These are phyloP conservation scores for Ascochyta lentis DNA, from an alignment of 2,329 filamentous ascomycete genomes.

Conservation along the genomic window DNA sequence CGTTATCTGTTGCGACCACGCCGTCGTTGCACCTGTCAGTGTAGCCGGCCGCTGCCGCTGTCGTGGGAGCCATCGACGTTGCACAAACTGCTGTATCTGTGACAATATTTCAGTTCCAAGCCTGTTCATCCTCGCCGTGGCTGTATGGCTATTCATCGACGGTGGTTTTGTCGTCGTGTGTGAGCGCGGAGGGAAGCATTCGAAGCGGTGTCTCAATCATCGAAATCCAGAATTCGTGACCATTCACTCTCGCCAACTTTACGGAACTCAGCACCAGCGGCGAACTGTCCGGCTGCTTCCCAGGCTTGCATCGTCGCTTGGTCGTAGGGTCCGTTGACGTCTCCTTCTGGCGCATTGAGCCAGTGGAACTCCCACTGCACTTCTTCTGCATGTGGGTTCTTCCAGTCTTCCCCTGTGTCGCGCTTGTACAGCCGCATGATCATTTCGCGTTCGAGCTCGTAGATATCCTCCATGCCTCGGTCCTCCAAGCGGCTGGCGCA, in stretches of 20 bases:
- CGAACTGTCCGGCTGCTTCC: constrained; percentile 92
- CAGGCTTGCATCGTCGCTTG: constrained; percentile 85
- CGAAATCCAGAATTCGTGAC: constrained; percentile 50
- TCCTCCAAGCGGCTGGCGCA: constrained; percentile 87
- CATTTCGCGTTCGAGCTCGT: constrained; percentile 84
- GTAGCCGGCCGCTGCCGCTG: constrained; percentile 15
- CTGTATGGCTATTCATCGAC: not conserved
- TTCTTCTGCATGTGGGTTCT: constrained; percentile 55
- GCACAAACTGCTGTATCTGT: constrained; percentile 10
- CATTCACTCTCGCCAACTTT: constrained; percentile 52
- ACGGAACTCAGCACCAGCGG: constrained; percentile 74
- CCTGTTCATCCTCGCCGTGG: not conserved
- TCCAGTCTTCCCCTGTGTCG: constrained; percentile 89
- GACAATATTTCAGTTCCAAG: not conserved
- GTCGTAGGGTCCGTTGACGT: constrained; percentile 87
- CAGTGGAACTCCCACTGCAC: constrained; percentile 89
- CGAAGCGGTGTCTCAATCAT: constrained; percentile 10
- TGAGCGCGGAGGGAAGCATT: not conserved
- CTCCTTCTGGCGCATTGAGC: constrained; percentile 83
- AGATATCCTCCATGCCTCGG: constrained; percentile 86
- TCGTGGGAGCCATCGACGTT: constrained; percentile 8
- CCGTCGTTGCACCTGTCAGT: constrained; percentile 11
- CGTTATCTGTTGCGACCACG: constrained; percentile 28
- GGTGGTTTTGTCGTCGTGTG: not conserved
- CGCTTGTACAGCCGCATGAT: constrained; percentile 82